Evolutionary conservation across 176 grass and related monocot genomes (phyloP).

Genomic region (Carex scoparia): DNA sequence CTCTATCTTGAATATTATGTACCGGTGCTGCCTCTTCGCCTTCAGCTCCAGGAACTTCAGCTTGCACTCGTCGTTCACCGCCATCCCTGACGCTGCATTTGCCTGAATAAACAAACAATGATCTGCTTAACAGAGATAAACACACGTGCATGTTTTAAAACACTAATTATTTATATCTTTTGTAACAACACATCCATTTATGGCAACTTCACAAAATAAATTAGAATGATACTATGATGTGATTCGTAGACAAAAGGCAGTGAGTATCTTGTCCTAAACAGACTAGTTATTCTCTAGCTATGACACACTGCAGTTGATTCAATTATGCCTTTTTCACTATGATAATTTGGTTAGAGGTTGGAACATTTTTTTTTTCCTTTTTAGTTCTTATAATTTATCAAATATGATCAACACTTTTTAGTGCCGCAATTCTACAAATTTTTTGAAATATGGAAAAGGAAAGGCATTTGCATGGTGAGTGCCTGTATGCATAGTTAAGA

Average conservation of each 20-base stretch:
- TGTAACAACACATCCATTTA: not conserved
- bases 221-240: not conserved
- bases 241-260: not conserved
- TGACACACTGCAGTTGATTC: not conserved
- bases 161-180: not conserved
- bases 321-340: not conserved
- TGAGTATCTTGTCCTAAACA: not conserved
- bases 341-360: not conserved
- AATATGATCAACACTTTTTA: not conserved
- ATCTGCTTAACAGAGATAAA: not conserved
- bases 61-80: slow-evolving; percentile 66
- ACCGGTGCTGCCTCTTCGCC: slow-evolving; percentile 73
- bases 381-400: not conserved
- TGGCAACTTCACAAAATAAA: not conserved
- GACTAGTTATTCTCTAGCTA: not conserved
- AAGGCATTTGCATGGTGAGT: not conserved
- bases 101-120: slow-evolving; percentile 23
- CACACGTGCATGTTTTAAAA: not conserved
- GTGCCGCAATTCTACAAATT: not conserved
- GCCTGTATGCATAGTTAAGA: not conserved
- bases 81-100: slow-evolving; percentile 64
- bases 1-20: slow-evolving; percentile 66
- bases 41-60: slow-evolving; percentile 71
- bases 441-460: not conserved
- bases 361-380: not conserved